Conservation (phyloP, 257 asterid species). For the Solanum infundibuliforme region DNA sequence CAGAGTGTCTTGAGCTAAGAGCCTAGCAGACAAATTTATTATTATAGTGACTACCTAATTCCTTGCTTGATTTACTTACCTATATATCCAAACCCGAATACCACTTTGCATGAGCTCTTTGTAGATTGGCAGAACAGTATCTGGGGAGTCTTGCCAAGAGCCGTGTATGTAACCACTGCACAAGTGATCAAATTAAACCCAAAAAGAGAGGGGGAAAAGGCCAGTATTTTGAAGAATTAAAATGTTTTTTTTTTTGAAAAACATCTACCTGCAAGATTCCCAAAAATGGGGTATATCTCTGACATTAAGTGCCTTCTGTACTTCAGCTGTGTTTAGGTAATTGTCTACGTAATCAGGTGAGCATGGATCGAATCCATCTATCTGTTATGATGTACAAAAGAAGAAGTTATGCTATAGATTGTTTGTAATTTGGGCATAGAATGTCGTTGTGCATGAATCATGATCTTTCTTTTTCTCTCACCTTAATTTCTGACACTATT, state of each 20-base stretch:
- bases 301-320: constrained; percentile 43
- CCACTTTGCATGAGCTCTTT: constrained; percentile 40
- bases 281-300: constrained; percentile 34
- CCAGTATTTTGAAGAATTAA: neutral
- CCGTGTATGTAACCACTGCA: neutral
- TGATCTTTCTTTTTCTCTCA: neutral
- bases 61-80: constrained; percentile 10
- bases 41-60: neutral
- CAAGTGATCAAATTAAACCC: neutral
- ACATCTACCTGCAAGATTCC: constrained; percentile 49
- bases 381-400: constrained; percentile 4
- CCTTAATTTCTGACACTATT: neutral
- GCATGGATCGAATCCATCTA: constrained; percentile 53
- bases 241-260: no score
- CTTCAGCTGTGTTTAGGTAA: constrained; percentile 37
- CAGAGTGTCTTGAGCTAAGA: neutral
- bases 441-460: neutral
- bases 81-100: constrained; percentile 47
- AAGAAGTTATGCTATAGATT: neutral
- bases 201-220: neutral
- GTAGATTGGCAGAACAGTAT: constrained; percentile 35
- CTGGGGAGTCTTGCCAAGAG: constrained; percentile 33
- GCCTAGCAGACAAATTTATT: neutral
- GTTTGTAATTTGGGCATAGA: neutral
- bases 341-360: constrained; percentile 12